Evolutionary conservation across 2,329 filamentous ascomycete species (phyloP).

Genomic region (Diaporthe ampelina): DNA sequence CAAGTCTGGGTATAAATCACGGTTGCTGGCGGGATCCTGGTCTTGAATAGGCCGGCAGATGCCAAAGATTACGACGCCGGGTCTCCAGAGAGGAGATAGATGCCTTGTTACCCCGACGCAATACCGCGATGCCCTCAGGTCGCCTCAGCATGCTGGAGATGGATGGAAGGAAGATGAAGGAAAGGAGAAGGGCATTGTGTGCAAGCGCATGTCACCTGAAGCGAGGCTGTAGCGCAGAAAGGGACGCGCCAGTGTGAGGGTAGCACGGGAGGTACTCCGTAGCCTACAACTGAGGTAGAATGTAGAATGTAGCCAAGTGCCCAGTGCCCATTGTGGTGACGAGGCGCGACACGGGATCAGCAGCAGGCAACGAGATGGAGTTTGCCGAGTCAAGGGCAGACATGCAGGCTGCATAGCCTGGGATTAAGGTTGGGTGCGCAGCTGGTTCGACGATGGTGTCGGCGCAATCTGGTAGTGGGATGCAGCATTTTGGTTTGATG

Average conservation of each 20-base stretch:
- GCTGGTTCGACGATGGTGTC: slow-evolving; percentile 14
- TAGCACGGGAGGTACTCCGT: not conserved
- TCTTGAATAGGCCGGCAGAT: not conserved
- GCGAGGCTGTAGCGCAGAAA: not conserved
- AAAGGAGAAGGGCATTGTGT: not conserved
- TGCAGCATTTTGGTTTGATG: slow-evolving; percentile 19
- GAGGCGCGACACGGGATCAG: not conserved
- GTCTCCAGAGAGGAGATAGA: not conserved
- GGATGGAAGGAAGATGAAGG: not conserved
- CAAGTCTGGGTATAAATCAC: not conserved
- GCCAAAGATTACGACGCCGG: not conserved
- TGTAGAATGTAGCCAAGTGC: no score
- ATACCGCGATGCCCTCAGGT: not conserved
- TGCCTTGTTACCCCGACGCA: not conserved
- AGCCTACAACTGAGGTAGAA: not conserved
- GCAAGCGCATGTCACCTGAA: not conserved
- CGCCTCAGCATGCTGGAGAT: not conserved
- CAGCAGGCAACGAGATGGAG: not conserved
- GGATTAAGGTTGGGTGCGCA: slow-evolving; percentile 9
- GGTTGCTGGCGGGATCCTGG: not conserved
- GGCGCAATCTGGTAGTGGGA: slow-evolving; percentile 6
- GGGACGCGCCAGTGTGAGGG: not conserved
- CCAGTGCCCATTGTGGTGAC: not conserved
- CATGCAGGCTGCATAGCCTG: not conserved
- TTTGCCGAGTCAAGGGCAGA: slow-evolving; percentile 18